These are phyloP conservation scores for Phytopythium boreale DNA, from an alignment of 352 stramenopile genomes.

Conservation along the genomic window DNA sequence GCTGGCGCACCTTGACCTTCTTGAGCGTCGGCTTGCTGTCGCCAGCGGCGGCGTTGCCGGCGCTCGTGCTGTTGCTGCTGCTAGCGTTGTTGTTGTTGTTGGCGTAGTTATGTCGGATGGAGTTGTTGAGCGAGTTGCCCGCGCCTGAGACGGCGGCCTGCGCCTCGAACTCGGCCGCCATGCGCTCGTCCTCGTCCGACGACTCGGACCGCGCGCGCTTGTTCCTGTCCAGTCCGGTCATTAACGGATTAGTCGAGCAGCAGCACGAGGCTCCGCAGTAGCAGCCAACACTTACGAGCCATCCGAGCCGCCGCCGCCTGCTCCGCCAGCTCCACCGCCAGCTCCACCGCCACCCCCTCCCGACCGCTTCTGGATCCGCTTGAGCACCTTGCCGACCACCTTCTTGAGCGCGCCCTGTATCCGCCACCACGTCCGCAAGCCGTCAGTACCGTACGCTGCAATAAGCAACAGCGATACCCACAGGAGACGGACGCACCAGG, in stretches of 20 bases:
- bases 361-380: slow-evolving; percentile 33
- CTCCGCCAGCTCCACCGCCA: not conserved
- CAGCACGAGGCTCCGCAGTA: not conserved
- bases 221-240: slow-evolving; percentile 9
- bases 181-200: slow-evolving; percentile 65
- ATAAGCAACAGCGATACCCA: not conserved
- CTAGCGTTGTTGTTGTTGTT: slow-evolving; percentile 11
- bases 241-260: not conserved
- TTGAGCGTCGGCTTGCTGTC: slow-evolving; percentile 46
- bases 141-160: slow-evolving; percentile 25
- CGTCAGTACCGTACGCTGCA: not conserved
- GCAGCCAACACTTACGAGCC: slow-evolving; percentile 9
- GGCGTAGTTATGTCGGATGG: slow-evolving; percentile 75
- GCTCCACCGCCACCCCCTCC: not conserved
- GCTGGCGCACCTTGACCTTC: slow-evolving; percentile 66
- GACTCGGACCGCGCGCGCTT: slow-evolving; percentile 62
- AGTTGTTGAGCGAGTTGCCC: slow-evolving; percentile 72
- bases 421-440: not conserved
- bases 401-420: slow-evolving; percentile 51
- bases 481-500: slow-evolving; percentile 10
- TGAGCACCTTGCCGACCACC: slow-evolving; percentile 69
- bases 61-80: not conserved
- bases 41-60: not conserved
- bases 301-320: slow-evolving; percentile 14
- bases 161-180: slow-evolving; percentile 43